Evolutionary conservation across 345 rosid genomes (phyloP).

Genomic region (Boechera divaricarpa): DNA sequence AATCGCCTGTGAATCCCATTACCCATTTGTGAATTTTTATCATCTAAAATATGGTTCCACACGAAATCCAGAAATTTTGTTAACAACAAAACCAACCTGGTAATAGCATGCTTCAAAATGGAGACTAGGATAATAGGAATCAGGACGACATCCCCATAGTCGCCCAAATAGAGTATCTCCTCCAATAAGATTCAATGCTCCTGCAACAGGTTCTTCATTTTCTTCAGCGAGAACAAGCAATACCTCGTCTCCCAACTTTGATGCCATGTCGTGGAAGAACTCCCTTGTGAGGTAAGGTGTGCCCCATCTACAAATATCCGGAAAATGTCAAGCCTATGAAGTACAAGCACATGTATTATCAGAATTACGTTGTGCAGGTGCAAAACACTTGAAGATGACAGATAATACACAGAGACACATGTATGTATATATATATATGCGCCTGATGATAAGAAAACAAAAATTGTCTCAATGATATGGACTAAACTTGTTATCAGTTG

Average conservation of each 20-base stretch:
- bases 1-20: conserved; percentile 59
- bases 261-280: conserved; percentile 81
- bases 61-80: background rate
- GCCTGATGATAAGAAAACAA: background rate
- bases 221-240: conserved; percentile 88
- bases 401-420: background rate
- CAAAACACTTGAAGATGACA: background rate
- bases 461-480: conserved; percentile 14
- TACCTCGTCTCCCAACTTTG: conserved; percentile 78
- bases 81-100: conserved; percentile 63
- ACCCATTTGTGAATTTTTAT: background rate
- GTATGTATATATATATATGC: background rate
- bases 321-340: conserved; percentile 14
- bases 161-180: conserved; percentile 94
- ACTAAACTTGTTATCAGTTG: conserved; percentile 90
- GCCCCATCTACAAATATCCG: conserved; percentile 73
- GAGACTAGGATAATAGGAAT: conserved; percentile 79
- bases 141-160: conserved; percentile 89
- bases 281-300: conserved; percentile 88
- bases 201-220: conserved; percentile 84
- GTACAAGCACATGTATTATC: conserved; percentile 21
- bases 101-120: conserved; percentile 98
- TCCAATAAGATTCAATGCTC: conserved; percentile 94
- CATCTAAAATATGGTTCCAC: background rate
- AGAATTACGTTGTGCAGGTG: background rate